These are phyloP conservation scores for Marasmius tenuissimus DNA, from an alignment of 1,284 basidiomycete species.

Conservation along the genomic window DNA sequence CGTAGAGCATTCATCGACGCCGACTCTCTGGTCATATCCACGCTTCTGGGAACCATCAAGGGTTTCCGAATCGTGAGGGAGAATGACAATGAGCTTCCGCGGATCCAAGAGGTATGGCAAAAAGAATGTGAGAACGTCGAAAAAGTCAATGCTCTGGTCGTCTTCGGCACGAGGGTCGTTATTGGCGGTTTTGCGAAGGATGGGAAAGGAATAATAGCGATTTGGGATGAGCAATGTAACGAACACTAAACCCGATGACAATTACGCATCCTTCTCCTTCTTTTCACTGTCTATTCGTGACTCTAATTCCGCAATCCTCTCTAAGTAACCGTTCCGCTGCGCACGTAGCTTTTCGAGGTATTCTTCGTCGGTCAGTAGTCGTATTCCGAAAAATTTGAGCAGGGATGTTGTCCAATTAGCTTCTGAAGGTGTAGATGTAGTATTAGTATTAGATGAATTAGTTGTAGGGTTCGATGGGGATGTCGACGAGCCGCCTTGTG, in stretches of 20 bases:
- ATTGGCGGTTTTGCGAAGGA: conserved; percentile 61
- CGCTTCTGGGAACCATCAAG: conserved; percentile 57
- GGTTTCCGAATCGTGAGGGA: conserved; percentile 44
- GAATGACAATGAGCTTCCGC: conserved; percentile 23
- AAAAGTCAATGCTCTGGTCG: conserved; percentile 64
- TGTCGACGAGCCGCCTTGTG: neutral
- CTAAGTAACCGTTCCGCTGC: conserved; percentile 50
- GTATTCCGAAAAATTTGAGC: conserved; percentile 42
- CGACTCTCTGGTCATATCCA: conserved; percentile 49
- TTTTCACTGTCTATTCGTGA: conserved; percentile 51
- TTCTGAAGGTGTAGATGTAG: conserved; percentile 2
- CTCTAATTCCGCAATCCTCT: conserved; percentile 59
- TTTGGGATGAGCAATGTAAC: conserved; percentile 38
- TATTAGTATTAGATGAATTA: neutral
- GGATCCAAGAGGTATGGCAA: conserved; percentile 45
- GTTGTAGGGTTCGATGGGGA: neutral
- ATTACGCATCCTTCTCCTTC: conserved; percentile 29
- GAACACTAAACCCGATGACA: neutral
- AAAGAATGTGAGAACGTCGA: conserved; percentile 38
- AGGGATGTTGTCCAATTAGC: conserved; percentile 8
- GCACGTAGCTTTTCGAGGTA: conserved; percentile 55
- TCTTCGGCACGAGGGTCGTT: conserved; percentile 42
- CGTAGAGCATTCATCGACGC: conserved; percentile 51
- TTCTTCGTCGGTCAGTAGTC: conserved; percentile 60
- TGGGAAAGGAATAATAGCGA: conserved; percentile 60